phyloP scores from a whole-genome alignment of 768 basidiomycete species.

The Holtermannia corniformis region DNA sequence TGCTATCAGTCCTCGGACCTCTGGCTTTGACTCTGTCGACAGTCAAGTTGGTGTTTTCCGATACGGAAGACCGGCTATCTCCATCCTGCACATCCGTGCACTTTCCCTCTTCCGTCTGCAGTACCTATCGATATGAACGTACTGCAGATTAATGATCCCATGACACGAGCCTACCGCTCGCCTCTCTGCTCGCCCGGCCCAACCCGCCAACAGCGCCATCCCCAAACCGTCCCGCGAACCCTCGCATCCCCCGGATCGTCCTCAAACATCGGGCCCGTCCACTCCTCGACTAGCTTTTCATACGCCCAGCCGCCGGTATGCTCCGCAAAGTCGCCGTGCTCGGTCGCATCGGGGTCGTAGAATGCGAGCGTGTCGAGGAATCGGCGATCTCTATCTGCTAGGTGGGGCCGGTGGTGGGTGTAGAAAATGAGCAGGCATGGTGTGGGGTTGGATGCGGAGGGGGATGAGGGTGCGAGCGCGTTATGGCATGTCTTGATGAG shows the following conservation, averaged over 20 bases:
- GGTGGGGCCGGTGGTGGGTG: conserved; percentile 75
- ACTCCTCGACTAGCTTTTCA: conserved; percentile 57
- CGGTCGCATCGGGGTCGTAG: neutral
- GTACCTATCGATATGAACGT: no score
- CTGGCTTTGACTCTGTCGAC: no score
- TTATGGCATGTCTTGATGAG: conserved; percentile 65
- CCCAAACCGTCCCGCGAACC: conserved; percentile 72
- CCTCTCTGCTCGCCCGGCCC: conserved; percentile 15
- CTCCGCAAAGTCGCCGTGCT: conserved; percentile 47
- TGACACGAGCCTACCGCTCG: conserved; percentile 2
- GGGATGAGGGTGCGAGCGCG: conserved; percentile 13
- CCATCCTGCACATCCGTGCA: no score
- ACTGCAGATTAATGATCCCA: no score
- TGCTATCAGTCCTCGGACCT: no score
- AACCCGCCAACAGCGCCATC: conserved; percentile 54
- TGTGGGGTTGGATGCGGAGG: conserved; percentile 9
- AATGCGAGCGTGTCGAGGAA: conserved; percentile 51
- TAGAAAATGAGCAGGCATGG: conserved; percentile 70
- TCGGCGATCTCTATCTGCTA: conserved; percentile 69
- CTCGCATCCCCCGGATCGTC: conserved; percentile 71
- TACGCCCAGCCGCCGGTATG: conserved; percentile 55
- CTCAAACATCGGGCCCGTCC: conserved; percentile 76
- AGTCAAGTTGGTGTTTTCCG: no score
- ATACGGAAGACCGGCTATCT: no score
- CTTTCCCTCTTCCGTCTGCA: no score